Evolutionary conservation across 129 eudicot genomes (phyloP), one percentile per base, ranked within the genome.

Genomic region (Smallanthus sonchifolius): DNA sequence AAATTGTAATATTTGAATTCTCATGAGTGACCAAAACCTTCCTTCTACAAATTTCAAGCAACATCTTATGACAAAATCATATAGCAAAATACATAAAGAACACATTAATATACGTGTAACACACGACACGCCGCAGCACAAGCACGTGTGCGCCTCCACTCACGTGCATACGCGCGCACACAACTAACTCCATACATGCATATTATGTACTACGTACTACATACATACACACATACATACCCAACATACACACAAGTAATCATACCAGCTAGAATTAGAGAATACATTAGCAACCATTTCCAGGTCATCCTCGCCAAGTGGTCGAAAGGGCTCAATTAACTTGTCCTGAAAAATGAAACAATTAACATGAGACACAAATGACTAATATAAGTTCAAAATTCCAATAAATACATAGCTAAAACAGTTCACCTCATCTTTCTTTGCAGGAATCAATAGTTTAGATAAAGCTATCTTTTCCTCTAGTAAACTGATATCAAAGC

Each of bases 21-120:
- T 77, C 91, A 73, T 94, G 98, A 78, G 81, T 86, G 28, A 88
- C 97, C 91, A 90, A 90, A 72, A 80, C 72, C 75, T 76, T 90
- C 78, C 87, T 83, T 83, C 98, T 94, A 79, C 74, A 86, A 16
- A 62, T 9, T 35, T 28, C 13, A 30, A 57, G 70, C 64, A 44
- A 48, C 67, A 65, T 56, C 7, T 40, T 3, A 76, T 54, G 19
- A 60, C 51, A 77, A 43, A 65, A 55, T 56, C 66, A 62, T 28
- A 69, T n/a, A 52, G 5, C 37, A 19, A 61, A 32, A n/a, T n/a
- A n/a, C n/a, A n/a, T n/a, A n/a, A n/a, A n/a, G n/a, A n/a, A 59
- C 11, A 4, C 63, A 56, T 8, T 56, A 24, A 56, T 56, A 20
- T 32, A 60, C 6, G 17, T 30, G 40, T 34, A 20, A 56, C 63